phyloP scores from a whole-genome alignment of 176 grass and related monocot genomes.

The Chrysopogon serrulatus region DNA sequence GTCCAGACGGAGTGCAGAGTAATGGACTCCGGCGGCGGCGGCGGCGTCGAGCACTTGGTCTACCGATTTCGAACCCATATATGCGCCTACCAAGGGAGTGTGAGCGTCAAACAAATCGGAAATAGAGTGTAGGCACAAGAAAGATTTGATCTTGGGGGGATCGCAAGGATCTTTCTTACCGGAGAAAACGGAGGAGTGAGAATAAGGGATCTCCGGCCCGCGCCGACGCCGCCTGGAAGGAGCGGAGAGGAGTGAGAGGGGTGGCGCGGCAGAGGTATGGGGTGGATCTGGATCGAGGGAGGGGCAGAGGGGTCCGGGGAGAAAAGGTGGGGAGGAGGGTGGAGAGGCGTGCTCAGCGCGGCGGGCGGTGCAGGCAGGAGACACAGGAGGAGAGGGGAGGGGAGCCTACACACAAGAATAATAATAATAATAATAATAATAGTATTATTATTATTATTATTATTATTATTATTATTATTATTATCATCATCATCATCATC shows the following conservation, averaged over 20 bases:
- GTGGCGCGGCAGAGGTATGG: neutral
- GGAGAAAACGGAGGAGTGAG: neutral
- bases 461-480: no score
- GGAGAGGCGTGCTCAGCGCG: neutral
- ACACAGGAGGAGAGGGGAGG: neutral
- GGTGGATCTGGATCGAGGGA: neutral
- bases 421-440: no score
- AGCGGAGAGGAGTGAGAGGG: neutral
- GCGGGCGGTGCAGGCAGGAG: neutral
- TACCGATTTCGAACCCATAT: slow-evolving; percentile 70
- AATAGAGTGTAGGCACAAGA: no score
- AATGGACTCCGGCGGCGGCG: slow-evolving; percentile 50
- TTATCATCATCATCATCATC: no score
- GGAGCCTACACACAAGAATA: no score
- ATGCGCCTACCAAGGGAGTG: neutral
- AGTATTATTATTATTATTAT: no score
- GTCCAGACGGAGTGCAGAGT: slow-evolving; percentile 48
- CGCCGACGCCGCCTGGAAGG: neutral
- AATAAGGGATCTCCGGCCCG: neutral
- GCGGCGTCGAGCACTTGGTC: slow-evolving; percentile 45
- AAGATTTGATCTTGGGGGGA: neutral
- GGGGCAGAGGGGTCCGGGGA: neutral
- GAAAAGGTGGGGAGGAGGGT: neutral
- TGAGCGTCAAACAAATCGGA: neutral
- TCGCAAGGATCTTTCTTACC: neutral